These are phyloP conservation scores for Flagelloscypha sp. DNA, from an alignment of 768 basidiomycete genomes.

Conservation along the genomic window DNA sequence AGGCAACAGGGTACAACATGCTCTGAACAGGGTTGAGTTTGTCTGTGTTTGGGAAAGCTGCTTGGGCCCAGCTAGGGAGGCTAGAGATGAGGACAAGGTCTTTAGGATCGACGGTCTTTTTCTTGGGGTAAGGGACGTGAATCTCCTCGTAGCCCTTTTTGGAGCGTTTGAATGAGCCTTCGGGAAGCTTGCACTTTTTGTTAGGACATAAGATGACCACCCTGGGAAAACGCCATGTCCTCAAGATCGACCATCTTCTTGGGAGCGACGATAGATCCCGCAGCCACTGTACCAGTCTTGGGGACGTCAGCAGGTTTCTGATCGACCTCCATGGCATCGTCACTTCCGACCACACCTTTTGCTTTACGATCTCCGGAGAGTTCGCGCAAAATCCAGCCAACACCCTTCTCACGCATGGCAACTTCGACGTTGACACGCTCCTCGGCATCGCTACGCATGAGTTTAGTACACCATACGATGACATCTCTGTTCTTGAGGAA, in stretches of 20 bases:
- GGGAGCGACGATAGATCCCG: conserved; percentile 82
- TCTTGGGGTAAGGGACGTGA: conserved; percentile 89
- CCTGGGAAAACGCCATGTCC: conserved; percentile 92
- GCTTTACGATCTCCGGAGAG: conserved; percentile 74
- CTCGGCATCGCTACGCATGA: conserved; percentile 82
- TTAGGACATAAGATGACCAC: conserved; percentile 97
- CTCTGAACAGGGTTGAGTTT: conserved; percentile 88
- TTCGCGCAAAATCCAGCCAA: conserved; percentile 92
- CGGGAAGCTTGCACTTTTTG: conserved; percentile 96
- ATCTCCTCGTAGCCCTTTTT: conserved; percentile 98
- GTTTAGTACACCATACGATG: conserved; percentile 96
- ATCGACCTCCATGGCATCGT: conserved; percentile 83
- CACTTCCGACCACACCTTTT: conserved; percentile 31
- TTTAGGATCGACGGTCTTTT: conserved; percentile 50
- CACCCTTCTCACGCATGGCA: conserved; percentile 94
- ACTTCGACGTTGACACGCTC: conserved; percentile 92
- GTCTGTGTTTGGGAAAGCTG: conserved; percentile 73
- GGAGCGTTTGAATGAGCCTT: conserved; percentile 94
- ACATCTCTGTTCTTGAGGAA: conserved; percentile 95
- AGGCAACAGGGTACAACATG: conserved; percentile 87
- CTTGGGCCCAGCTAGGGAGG: conserved; percentile 80
- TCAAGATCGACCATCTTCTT: conserved; percentile 84
- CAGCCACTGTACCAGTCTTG: conserved; percentile 78
- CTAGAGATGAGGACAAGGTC: conserved; percentile 65
- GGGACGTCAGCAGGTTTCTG: conserved; percentile 49